Percentiles rank a stretch among this genome's conserved stretches.
phyloP scores from a whole-genome alignment of 176 grass and related monocot genomes.

The Hordeum vulgare region DNA sequence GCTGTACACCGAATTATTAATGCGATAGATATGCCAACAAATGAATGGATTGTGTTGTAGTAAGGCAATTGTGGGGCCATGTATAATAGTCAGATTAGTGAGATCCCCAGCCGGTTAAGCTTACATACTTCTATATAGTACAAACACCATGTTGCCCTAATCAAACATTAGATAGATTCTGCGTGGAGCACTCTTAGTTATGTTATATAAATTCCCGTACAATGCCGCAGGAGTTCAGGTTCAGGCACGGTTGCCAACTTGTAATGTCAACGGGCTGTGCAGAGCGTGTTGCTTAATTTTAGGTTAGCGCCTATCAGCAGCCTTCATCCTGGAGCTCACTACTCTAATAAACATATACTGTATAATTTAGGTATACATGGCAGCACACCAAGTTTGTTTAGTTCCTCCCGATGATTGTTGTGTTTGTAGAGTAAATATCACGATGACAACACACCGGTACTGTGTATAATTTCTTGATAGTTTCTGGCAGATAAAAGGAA shows the following conservation, averaged over 20 bases:
- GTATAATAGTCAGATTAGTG: not conserved
- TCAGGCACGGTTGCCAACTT: not conserved
- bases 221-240: not conserved
- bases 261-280: slow-evolving; percentile 15
- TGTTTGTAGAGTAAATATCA: not conserved
- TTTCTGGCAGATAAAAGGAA: not conserved
- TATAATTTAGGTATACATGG: not conserved
- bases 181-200: not conserved
- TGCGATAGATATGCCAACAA: not conserved
- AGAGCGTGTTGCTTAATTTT: not conserved
- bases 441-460: not conserved
- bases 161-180: not conserved
- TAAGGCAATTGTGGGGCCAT: not conserved
- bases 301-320: not conserved
- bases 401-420: not conserved
- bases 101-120: not conserved
- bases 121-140: not conserved
- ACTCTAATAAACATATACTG: not conserved
- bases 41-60: not conserved
- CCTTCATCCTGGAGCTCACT: slow-evolving; percentile 13
- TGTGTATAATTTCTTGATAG: not conserved
- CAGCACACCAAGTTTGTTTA: not conserved
- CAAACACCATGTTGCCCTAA: not conserved
- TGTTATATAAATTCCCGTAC: not conserved
- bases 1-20: not conserved